Evolutionary conservation across 2,329 filamentous ascomycete species (phyloP), one percentile per base, ranked within the genome.

Genomic region (Neospermospora avenae): DNA sequence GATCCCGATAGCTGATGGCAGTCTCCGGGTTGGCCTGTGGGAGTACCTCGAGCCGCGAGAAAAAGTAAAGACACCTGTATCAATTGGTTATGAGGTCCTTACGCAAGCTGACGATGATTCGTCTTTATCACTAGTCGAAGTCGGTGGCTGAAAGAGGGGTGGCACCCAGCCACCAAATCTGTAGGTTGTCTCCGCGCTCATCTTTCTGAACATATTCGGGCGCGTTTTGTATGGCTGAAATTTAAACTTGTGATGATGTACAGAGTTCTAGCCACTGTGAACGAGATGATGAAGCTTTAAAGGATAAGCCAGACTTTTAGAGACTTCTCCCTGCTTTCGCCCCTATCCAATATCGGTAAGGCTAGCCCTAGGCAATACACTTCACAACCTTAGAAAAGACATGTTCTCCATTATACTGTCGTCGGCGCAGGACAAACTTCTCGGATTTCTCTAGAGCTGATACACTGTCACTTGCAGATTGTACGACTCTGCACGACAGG

Each of bases 141-240:
- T 18, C 28, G 22, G 31, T 35, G 18, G 48, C 48, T 37, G 51
- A n/a, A 13, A 20, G 20, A 24, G 22, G 51, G 37, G 51, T 41
- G 28, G 51, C 22, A 10, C 41, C 35, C 37, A 35, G 48, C 31
- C 18, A 24, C 48, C 49, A 54, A 13, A 42, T 20, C 46, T 53
- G 57, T 42, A 59, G 57, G 48, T 22, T 55, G 41, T 52, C 53
- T 45, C 58, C 44, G 52, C 45, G 11, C 52, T 60, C 51, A 46
- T 14, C n/a, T 34, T 31, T 18, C 18, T 48, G 41, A 28, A 28
- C 41, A 31, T 13, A 20, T 31, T 28, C 16, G 14, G 34, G 16
- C 44, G 39, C 11, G 42, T 41, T 42, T 44, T 57, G 20, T 34
- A 28, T 13, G 34, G 44, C 34, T 39, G 18, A 22, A 39, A 49